Evolutionary conservation across 2,329 filamentous ascomycete genomes (phyloP), one percentile per base, ranked within the genome.

Genomic region (Aspergillus sp.): DNA sequence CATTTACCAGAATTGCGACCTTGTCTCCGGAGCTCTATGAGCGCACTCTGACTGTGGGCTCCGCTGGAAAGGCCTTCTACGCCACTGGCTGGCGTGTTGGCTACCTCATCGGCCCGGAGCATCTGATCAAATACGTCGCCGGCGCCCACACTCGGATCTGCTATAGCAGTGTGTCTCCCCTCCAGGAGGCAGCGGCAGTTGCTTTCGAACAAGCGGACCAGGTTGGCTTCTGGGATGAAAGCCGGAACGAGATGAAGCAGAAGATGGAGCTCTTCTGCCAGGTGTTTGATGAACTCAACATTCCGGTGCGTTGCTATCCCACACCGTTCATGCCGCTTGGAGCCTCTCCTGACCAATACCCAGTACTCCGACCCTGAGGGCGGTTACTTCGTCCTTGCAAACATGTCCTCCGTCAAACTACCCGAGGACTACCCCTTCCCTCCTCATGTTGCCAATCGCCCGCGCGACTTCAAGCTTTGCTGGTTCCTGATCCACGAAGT

Each of bases 401-500:
- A 99, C 76, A 87, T 97, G 80, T 80, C 84, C 52, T 92, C 93
- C 69, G 90, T 99, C 52, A 85, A 88, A 69, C 70, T 99, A 4
- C 94, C 94, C 0, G 81, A 81, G 4, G 86, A 86, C 68, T 99
- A 97, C 71, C 83, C 87, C 0, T 97, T 97, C 78, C 94, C 94
- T 23, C 80, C 87, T 1, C 91, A 97, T 68, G 93, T 99, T 32
- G 89, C 88, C 13, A 86, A 81, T 65, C 84, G 94, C 1, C 91
- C 94, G 20, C 81, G 94, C 25, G 94, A 99, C 71, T 99, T 97
- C 76, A 90, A 96, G 79, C 82, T 99, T 44, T 85, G 86, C 32
- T 99, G 93, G 93, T 97, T 97, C 76, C 76, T 97, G 64, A 99
- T 99, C 73, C 92, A 92, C 71, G 93, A 99, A 77, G 79, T 99